Evolutionary conservation across 2,329 filamentous ascomycete species (phyloP), one percentile per base, ranked within the genome.

Genomic region (Bipolaris bicolor): DNA sequence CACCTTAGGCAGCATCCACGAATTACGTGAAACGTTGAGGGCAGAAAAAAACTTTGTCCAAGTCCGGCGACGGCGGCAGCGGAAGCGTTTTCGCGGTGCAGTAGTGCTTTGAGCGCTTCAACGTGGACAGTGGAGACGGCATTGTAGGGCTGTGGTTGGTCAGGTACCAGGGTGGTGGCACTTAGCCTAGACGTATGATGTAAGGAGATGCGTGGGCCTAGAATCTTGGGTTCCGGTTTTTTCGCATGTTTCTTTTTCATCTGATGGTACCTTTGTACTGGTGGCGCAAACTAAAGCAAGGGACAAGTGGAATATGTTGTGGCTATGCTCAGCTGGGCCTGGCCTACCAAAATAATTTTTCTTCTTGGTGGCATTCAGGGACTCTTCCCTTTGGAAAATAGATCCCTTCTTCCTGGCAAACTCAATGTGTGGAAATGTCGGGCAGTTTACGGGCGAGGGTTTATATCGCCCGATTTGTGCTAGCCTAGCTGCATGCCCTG

Each of bases 131-230:
- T 16, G 48, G 29, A 40, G 43, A 47, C 36, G 41, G 41, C 10
- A 48, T 16, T 50, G 53, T 18, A 37, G 29, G 29, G 39, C 34
- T 53, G 16, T 61, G 54, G 58, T 61, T 63, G 63, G 63, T 40
- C 40, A 49, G 33, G n/a, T 26, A 29, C 46, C 15, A 26, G 46
- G 46, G 9, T 37, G 20, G 33, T 33, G 33, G 46, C 46, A 49
- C 33, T 49, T 49, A 29, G 46, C 46, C 20, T 39, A n/a, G 33
- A 33, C 33, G 46, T 49, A 49, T 49, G 46, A 49, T 49, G 46
- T 49, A 49, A 49, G 31, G 33, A 29, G 15, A 29, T 22, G 34
- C 22, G 20, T 29, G 20, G 46, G 46, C 24, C 46, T 49, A 49
- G 46, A 49, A 39, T 37, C 16, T 15, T 37, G n/a, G 13, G 46